Conservation (phyloP, 768 basidiomycete genomes). For the Suillus subluteus region DNA sequence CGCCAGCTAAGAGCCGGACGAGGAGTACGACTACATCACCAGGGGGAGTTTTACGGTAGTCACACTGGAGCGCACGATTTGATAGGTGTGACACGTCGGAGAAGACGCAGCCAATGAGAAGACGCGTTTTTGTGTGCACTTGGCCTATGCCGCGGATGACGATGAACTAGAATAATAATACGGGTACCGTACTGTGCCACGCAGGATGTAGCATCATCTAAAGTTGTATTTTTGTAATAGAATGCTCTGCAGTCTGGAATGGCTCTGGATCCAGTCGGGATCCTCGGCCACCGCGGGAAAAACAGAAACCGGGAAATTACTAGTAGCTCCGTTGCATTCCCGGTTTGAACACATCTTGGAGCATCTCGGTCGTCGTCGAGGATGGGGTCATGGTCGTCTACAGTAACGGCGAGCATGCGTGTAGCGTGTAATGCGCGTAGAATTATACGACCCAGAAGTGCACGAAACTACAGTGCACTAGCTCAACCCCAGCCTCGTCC, state of each 20-base stretch:
- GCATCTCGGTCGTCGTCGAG: constrained; percentile 16
- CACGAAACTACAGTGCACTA: constrained; percentile 43
- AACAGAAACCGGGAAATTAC: constrained; percentile 8
- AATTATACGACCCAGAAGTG: constrained; percentile 3
- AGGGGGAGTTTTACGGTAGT: constrained; percentile 18
- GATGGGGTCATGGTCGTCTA: constrained; percentile 25
- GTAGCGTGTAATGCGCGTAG: constrained; percentile 17
- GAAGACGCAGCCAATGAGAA: constrained; percentile 3
- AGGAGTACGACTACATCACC: constrained; percentile 33
- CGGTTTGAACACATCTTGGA: not conserved
- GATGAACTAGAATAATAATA: not conserved
- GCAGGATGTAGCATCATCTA: not conserved
- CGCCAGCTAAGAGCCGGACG: constrained; percentile 28
- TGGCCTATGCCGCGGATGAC: not conserved
- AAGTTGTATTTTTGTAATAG: not conserved
- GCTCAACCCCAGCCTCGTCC: constrained; percentile 40
- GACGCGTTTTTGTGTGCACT: constrained; percentile 4
- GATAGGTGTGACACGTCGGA: too few relatives aligned
- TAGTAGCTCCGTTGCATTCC: not conserved
- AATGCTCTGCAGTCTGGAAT: not conserved
- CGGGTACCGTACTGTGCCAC: not conserved
- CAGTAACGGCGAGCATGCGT: constrained; percentile 21
- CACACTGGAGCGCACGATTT: not conserved
- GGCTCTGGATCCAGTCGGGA: not conserved
- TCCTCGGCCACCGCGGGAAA: constrained; percentile 8